Evolutionary conservation across 2,329 filamentous ascomycete genomes (phyloP), one percentile per base, ranked within the genome.

Genomic region (Talaromyces amestolkiae): DNA sequence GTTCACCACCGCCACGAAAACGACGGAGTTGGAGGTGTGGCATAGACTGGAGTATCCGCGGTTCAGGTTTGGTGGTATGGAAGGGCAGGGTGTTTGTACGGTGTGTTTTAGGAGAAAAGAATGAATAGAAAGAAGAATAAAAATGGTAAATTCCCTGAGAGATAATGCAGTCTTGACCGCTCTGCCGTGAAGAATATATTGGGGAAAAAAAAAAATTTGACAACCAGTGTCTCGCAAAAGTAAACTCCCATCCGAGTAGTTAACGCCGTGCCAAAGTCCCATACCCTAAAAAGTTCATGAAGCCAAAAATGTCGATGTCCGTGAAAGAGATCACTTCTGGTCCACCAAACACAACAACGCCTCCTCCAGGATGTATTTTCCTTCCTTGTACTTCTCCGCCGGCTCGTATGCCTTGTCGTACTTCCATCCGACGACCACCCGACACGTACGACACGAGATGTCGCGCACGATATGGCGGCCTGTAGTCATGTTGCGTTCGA

Each of bases 381-480:
- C 93, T 84, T 99, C 95, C 83, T 99, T 99, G 81, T 99, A 99
- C 81, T 97, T 97, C 85, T 99, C 94, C 69, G 85, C 89, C 39
- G 83, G 79, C 82, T 99, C 95, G 77, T 91, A 98, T 1, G 95
- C 95, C 82, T 96, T 97, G 80, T 99, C 95, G 77, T 99, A 99
- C 79, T 97, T 98, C 95, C 95, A 99, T 41, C 95, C 95, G 62
- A 99, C 95, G 35, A 90, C 91, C 78, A 93, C 91, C 76, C 90
- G 91, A 85, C 95, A 99, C 79, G 96, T 91, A 66, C 90, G 86
- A 82, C 95, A 99, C 66, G 84, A 84, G 73, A 99, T 97, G 77
- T 99, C 95, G 66, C 95, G 89, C 58, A 99, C 95, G 65, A 98
- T 85, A 79, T 99, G 95, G 63, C 91, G 87, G 62, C 95, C 95